A percentile compares a stretch with the other conserved stretches of the same genome.
These are phyloP conservation scores for Asclepias syriaca DNA, from an alignment of 257 asterid genomes.

Conservation along the genomic window DNA sequence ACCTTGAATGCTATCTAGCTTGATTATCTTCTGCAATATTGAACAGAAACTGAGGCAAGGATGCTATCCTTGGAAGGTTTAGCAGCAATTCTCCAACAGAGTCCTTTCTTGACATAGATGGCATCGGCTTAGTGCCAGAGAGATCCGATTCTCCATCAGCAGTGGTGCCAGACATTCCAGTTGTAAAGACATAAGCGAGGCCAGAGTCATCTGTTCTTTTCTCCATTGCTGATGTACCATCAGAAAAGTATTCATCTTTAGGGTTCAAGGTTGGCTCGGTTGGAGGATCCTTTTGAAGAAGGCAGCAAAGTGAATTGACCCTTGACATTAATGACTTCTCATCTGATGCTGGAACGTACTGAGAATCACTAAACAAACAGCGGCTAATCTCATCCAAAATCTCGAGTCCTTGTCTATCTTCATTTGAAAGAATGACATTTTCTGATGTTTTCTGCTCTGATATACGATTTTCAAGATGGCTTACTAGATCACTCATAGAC, in stretches of 20 bases:
- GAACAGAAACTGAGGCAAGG: constrained; percentile 87
- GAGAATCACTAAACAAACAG: constrained; percentile 63
- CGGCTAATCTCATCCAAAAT: constrained; percentile 61
- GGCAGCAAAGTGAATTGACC: constrained; percentile 92
- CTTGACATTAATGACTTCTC: constrained; percentile 81
- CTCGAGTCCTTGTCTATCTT: constrained; percentile 68
- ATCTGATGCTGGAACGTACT: constrained; percentile 49
- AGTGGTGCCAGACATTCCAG: constrained; percentile 4
- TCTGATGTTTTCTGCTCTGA: constrained; percentile 62
- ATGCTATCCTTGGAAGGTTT: constrained; percentile 86
- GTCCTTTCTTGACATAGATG: constrained; percentile 71
- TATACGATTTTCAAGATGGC: constrained; percentile 74
- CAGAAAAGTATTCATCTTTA: constrained; percentile 26
- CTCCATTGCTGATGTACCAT: constrained; percentile 22
- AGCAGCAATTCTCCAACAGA: constrained; percentile 75
- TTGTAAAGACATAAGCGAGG: background rate
- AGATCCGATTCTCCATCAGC: constrained; percentile 16
- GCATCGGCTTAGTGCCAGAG: constrained; percentile 27
- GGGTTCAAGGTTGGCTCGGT: constrained; percentile 19
- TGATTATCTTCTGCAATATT: constrained; percentile 60
- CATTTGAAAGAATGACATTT: constrained; percentile 51
- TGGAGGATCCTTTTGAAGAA: constrained; percentile 72
- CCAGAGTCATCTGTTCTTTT: constrained; percentile 27
- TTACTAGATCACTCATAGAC: constrained; percentile 91
- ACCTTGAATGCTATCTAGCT: constrained; percentile 36